Evolutionary conservation across 2,329 filamentous ascomycete genomes (phyloP), one percentile per base, ranked within the genome.

Genomic region (Phyllachora maydis): DNA sequence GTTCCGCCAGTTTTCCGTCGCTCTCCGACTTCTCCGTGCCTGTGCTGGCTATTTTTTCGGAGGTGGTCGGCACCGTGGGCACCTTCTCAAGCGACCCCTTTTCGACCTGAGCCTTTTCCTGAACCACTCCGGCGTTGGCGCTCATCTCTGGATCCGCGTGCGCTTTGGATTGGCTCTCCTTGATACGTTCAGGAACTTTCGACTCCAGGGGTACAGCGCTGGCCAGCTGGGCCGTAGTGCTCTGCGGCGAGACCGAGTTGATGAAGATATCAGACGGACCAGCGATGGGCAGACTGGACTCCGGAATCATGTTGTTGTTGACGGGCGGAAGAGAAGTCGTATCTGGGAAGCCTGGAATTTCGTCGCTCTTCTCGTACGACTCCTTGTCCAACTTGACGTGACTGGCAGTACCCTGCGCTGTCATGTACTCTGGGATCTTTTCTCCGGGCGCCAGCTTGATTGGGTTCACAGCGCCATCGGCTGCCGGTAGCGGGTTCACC

Each of bases 351-450:
- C 60, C 62, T 23, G 60, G 56, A 19, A 70, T 47, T 27, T 69
- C 62, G 39, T 75, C 75, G 32, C 71, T 69, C 46, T 77, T 77
- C 45, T 90, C 74, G 47, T 93, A 95, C 2, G 79, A 85, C 35
- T 70, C 77, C 45, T 81, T 64, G 44, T 93, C 83, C 11, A 78
- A 63, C 39, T 71, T 66, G 39, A 92, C 63, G 23, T 81, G 72
- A 29, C 54, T 54, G 43, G 78, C 73, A 36, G 65, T 54, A 33
- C 73, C 72, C 45, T 77, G 75, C 24, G 59, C 47, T 22, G 68
- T 69, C 35, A 82, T 40, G 14, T 61, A 60, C 22, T 76, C 59
- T 19, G 83, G 83, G 7, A 92, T 63, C 44, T 71, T 68, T 52
- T 91, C 78, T 37, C 82, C 82, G 4, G 83, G 75, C 13, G 64